These are phyloP conservation scores for Sapria himalayana DNA, from an alignment of 345 rosid genomes.

Conservation along the genomic window DNA sequence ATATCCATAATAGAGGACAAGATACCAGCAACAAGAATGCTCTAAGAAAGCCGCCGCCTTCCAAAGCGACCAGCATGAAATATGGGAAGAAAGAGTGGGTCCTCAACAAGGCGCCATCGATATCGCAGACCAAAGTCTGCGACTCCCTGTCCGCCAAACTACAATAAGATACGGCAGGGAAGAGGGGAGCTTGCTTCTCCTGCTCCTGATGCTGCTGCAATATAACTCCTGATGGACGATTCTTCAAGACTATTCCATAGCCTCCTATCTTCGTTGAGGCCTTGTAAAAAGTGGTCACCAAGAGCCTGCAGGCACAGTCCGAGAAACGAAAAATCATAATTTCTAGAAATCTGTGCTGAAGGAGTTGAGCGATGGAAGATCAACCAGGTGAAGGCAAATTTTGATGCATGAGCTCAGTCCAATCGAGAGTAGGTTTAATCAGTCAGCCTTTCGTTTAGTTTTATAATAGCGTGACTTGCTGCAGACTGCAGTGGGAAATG, in stretches of 20 bases:
- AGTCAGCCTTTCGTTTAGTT: too few relatives aligned
- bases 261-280: neutral
- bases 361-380: too few relatives aligned
- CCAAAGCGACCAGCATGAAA: slow-evolving; percentile 89
- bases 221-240: too few relatives aligned
- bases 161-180: slow-evolving; percentile 24
- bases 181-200: too few relatives aligned
- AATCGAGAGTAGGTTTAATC: too few relatives aligned
- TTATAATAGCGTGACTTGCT: too few relatives aligned
- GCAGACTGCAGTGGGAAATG: too few relatives aligned
- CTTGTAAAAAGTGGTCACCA: neutral
- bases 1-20: slow-evolving; percentile 34
- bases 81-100: slow-evolving; percentile 56
- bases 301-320: neutral
- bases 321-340: too few relatives aligned
- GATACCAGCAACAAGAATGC: slow-evolving; percentile 36
- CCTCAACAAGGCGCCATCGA: slow-evolving; percentile 38
- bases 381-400: too few relatives aligned
- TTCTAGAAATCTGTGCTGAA: too few relatives aligned
- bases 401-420: too few relatives aligned
- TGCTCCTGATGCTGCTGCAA: too few relatives aligned
- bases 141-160: slow-evolving; percentile 11
- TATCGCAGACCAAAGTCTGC: slow-evolving; percentile 36
- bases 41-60: slow-evolving; percentile 65
- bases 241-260: neutral